Conservation (phyloP, 2,329 filamentous ascomycete genomes). For the Ambrosiella xylebori region DNA sequence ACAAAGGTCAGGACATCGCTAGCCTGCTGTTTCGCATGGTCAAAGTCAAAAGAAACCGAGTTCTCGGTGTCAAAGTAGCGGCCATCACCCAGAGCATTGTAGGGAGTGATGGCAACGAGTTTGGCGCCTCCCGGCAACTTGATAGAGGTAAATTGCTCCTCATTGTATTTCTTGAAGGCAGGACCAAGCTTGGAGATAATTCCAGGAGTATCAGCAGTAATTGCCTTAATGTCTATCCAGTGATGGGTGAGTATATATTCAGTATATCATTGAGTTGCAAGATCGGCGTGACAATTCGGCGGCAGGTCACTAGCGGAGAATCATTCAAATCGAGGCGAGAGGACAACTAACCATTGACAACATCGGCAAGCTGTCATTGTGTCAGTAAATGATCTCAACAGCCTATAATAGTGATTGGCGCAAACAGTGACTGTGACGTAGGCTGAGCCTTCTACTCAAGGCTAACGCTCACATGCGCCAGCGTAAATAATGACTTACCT, state of each 20-base stretch:
- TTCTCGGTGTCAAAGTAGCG: slow-evolving; percentile 84
- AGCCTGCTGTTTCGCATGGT: slow-evolving; percentile 71
- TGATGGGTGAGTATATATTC: not conserved
- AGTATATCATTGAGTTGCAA: not conserved
- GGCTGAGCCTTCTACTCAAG: not conserved
- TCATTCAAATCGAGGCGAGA: not conserved
- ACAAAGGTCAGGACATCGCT: slow-evolving; percentile 65
- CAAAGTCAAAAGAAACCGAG: slow-evolving; percentile 74
- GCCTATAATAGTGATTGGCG: not conserved
- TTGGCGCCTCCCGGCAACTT: slow-evolving; percentile 79
- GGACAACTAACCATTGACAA: slow-evolving; percentile 11
- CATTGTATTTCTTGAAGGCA: slow-evolving; percentile 88
- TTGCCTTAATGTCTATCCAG: slow-evolving; percentile 64
- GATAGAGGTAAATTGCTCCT: slow-evolving; percentile 76
- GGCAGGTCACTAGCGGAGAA: not conserved
- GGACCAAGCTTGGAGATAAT: slow-evolving; percentile 58
- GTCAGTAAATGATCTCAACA: slow-evolving; percentile 2
- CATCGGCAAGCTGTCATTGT: slow-evolving; percentile 11
- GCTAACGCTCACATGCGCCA: not conserved
- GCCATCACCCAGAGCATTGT: slow-evolving; percentile 65
- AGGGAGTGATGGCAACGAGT: slow-evolving; percentile 55
- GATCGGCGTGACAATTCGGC: not conserved
- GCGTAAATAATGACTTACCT: slow-evolving; percentile 4
- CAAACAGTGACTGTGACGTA: not conserved
- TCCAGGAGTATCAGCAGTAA: slow-evolving; percentile 53